Base-by-base conservation (phyloP, 163 green algal genomes). In the Prototheca cutis region DNA sequence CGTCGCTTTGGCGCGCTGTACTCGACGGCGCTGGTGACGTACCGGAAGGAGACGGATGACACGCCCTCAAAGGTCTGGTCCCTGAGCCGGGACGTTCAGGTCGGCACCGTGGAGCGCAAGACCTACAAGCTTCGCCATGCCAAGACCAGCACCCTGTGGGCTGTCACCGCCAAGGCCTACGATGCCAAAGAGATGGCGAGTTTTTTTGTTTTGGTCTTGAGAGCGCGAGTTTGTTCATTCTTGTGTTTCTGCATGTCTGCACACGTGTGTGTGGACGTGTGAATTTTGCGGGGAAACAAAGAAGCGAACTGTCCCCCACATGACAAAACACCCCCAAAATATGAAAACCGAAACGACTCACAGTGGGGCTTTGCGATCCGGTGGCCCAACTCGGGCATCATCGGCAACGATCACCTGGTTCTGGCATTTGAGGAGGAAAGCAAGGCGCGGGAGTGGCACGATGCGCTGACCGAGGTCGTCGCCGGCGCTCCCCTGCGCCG, bases 1-100 rank as follows among this genome's bases (percentile, higher is more conserved):
- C 64, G 49, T 58, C 68, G 68, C 18, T 72, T 65, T 53, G 69
- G 52, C 0, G 53, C 55, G 21, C 63, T 76, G 10, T 69, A 68
- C 42, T 28, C 63, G 0, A 61, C 54, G 7, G 39, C 40, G 13
- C 60, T 72, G 54, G 55, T 69, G 18, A 76, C 69, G 5, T 76
- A 72, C 49, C 29, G 69, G 7, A 65, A 66, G 32, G 62, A 62
- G 21, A 58, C 23, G 7, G 65, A 67, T n/a, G 58, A 55, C 6
- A 59, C 57, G 21, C 64, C 64, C 1, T 62, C 48, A 13, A 72
- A 72, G 61, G 57, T 72, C 39, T 72, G 57, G 57, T 30, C 56
- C 6, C 24, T 72, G 21, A 40, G 40, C 23, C 48, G 36, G 19
- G 48, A 54, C 36, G 48, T 62, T 4, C 7, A 32, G 7, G n/a